Evolutionary conservation across 345 rosid species (phyloP), one percentile per base, ranked within the genome.

Genomic region (Euphorbia lathyris): DNA sequence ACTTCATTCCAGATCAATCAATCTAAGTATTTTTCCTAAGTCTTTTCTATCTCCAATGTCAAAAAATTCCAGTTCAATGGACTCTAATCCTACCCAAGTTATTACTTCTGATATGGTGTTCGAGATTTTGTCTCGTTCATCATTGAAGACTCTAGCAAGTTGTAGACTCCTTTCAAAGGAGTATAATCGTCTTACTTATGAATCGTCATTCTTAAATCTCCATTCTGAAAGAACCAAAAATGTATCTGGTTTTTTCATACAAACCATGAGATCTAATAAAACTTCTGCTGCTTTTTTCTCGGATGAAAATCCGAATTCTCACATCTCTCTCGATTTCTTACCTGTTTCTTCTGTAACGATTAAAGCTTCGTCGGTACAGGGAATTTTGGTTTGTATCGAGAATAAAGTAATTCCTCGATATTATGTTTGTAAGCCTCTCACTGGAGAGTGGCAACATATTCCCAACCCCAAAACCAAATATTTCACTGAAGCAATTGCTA

Each of bases 401-500:
- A 0, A 4, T 0, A 3, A 1, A 4, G 30, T 16, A 10, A 14
- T 66, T 1, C 70, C 55, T 23, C 13, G 19, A 11, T 66, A 65
- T 50, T 80, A 62, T 62, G 66, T 81, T 25, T 78, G 79, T 48
- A 81, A 81, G 25, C 80, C 80, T 1, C 61, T 52, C 3, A 81
- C 74, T 2, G 47, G 36, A 10, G 67, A 75, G 8, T 78, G 80
- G 73, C 55, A 25, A 27, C 19, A 0, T 4, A 61, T 75, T 7
- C 73, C 71, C 19, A 81, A 59, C 19, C 71, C 72, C 0, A 74
- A 58, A 43, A 69, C 72, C 13, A 16, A 52, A 13, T 34, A 64
- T 27, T 32, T 14, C 14, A 63, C 60, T 16, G 0, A 9, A 14
- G 53, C 17, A 20, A 36, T 40, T 4, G 72, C 56, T n/a, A 66